A percentile compares a stretch with the other conserved stretches of the same genome.
Conservation (phyloP, 2,329 filamentous ascomycete genomes). For the Penicillium sp. region DNA sequence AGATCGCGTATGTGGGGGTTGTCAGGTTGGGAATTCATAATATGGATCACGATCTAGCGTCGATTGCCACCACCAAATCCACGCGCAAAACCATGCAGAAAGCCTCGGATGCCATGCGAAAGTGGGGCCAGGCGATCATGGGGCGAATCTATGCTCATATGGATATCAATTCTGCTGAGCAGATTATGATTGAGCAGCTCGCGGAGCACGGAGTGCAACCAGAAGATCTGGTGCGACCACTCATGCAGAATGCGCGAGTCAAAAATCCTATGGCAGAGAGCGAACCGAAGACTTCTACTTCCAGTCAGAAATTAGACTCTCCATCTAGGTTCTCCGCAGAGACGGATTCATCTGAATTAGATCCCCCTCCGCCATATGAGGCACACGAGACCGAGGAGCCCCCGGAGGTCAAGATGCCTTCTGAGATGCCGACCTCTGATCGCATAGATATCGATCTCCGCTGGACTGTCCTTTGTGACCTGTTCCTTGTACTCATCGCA, state of each 20-base stretch:
- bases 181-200: constrained; percentile 98
- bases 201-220: constrained; percentile 87
- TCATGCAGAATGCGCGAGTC: constrained; percentile 90
- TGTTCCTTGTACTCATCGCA: constrained; percentile 94
- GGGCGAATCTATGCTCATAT: constrained; percentile 90
- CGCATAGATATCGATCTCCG: constrained; percentile 93
- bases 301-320: constrained; percentile 25
- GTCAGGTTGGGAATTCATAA: constrained; percentile 75
- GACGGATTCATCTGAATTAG: constrained; percentile 47
- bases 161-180: constrained; percentile 84
- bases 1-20: constrained; percentile 92
- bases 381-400: constrained; percentile 67
- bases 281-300: constrained; percentile 38
- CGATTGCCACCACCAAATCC: constrained; percentile 57
- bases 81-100: constrained; percentile 70
- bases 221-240: constrained; percentile 73
- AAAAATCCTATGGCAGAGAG: constrained; percentile 79
- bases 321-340: constrained; percentile 34
- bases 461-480: constrained; percentile 94
- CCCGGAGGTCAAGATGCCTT: constrained; percentile 76
- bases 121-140: constrained; percentile 99
- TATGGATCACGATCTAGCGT: constrained; percentile 69
- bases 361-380: constrained; percentile 54
- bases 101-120: constrained; percentile 74
- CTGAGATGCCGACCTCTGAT: constrained; percentile 73